These are phyloP conservation scores for Cyclostephanos tholiformis DNA, from an alignment of 108 stramenopile species.

Conservation along the genomic window DNA sequence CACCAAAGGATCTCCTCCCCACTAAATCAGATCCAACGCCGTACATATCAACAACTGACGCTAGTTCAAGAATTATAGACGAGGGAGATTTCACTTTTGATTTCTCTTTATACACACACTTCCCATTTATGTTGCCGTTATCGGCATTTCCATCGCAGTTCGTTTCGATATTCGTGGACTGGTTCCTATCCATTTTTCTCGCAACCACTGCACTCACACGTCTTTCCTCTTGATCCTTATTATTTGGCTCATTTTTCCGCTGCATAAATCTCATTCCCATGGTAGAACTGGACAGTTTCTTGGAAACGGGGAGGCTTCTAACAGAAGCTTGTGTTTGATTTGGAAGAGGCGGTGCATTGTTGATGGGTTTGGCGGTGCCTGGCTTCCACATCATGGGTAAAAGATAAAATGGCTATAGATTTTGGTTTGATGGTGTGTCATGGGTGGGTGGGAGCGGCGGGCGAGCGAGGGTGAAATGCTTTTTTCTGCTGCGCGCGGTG, in stretches of 20 bases:
- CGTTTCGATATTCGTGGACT: conserved; percentile 13
- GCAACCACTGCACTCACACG: conserved; percentile 10
- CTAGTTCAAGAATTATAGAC: conserved; percentile 30
- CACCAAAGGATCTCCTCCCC: conserved; percentile 76
- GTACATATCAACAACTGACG: conserved; percentile 72
- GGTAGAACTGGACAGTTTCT: conserved; percentile 75
- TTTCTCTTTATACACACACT: conserved; percentile 21
- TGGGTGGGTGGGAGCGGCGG: no score
- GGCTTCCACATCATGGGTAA: conserved; percentile 68
- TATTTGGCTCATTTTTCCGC: conserved; percentile 48
- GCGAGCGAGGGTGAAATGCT: no score
- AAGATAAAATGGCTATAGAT: neutral
- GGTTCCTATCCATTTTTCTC: neutral
- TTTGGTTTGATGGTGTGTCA: no score
- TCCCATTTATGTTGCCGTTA: conserved; percentile 13
- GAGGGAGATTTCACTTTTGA: conserved; percentile 15
- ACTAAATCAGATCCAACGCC: conserved; percentile 64
- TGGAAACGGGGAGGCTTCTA: conserved; percentile 14
- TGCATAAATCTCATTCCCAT: conserved; percentile 91
- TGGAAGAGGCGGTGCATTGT: conserved; percentile 12
- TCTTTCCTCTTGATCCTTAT: conserved; percentile 22
- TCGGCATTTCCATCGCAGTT: neutral
- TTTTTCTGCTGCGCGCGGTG: no score
- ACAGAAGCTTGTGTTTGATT: conserved; percentile 11
- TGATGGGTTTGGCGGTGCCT: conserved; percentile 58